phyloP scores from a whole-genome alignment of 2,329 filamentous ascomycete genomes.

The Microcera coccophila region DNA sequence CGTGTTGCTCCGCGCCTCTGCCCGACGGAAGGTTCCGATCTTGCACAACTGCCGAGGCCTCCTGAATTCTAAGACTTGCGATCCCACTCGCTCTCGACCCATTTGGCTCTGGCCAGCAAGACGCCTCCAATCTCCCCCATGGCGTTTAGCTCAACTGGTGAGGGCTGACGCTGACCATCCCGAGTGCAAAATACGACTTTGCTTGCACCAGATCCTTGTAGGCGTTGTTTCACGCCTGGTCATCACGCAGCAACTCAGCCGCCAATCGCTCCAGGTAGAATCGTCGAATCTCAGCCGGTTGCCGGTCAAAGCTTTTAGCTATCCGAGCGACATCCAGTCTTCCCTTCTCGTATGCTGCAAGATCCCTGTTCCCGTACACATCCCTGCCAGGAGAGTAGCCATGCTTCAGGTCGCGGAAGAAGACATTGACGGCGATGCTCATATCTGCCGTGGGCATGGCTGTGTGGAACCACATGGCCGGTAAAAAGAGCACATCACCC shows the following conservation, averaged over 20 bases:
- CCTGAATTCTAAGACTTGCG: too few species aligned
- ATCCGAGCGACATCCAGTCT: slow-evolving; percentile 69
- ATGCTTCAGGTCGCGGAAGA: slow-evolving; percentile 68
- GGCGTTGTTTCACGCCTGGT: slow-evolving; percentile 11
- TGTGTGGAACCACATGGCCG: slow-evolving; percentile 80
- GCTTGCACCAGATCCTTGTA: too few species aligned
- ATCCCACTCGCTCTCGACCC: too few species aligned
- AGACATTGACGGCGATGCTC: slow-evolving; percentile 83
- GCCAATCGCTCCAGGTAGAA: slow-evolving; percentile 75
- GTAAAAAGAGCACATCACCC: slow-evolving; percentile 77
- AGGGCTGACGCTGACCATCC: too few species aligned
- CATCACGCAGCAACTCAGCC: slow-evolving; percentile 53
- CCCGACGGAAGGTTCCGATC: too few species aligned
- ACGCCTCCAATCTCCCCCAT: too few species aligned
- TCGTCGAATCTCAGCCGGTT: slow-evolving; percentile 62
- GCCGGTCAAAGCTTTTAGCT: slow-evolving; percentile 55
- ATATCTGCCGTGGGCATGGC: slow-evolving; percentile 54
- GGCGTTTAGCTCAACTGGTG: too few species aligned
- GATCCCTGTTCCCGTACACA: slow-evolving; percentile 82
- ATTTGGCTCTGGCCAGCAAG: too few species aligned
- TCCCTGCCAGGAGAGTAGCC: slow-evolving; percentile 73
- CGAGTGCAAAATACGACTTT: too few species aligned
- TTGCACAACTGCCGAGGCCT: too few species aligned
- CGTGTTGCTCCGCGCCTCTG: too few species aligned
- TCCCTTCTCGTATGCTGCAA: slow-evolving; percentile 80